Evolutionary conservation across 768 basidiomycete species (phyloP), one percentile per base, ranked within the genome.

Genomic region (Terana coerulea): DNA sequence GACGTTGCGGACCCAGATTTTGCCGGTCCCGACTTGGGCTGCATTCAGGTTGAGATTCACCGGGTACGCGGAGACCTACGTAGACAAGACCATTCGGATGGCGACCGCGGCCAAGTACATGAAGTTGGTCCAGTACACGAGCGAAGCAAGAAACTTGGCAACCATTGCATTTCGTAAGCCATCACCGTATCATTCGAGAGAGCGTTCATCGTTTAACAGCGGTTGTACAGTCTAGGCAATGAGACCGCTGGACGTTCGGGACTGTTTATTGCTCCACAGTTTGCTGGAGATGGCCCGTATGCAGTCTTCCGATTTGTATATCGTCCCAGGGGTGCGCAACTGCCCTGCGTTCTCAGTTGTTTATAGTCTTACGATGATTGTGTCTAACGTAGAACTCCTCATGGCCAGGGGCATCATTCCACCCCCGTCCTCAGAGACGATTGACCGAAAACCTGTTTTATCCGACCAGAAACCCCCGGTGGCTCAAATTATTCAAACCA

Each of bases 111-210:
- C 10, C 25, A 31, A 10, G 51, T 52, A 11, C 39, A 31, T 14
- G 44, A 45, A 11, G 34, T 52, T 6, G 51, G 51, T 1, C 51
- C 43, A 1, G 44, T 52, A 5, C 51, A 52, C 24, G 51, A 52
- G 24, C 51, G 51, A 5, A 52, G 51, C 37, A 52, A 52, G 24
- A 52, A 52, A 44, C 51, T 52, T 10, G 51, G 51, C 8, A 25
- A 30, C 2, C 43, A 52, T 17, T 45, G 43, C 31, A 44, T 52
- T 24, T 8, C 42, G 51, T 52, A 46, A 26, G 44, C 5, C 19
- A 35, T n/a, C n/a, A n/a, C n/a, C n/a, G n/a, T n/a, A n/a, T n/a
- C n/a, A n/a, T n/a, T n/a, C n/a, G n/a, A n/a, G n/a, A n/a, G n/a
- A n/a, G n/a, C n/a, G n/a, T n/a, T n/a, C 6, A 34, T 35, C 12